Conservation (phyloP, 768 basidiomycete species). For the Boletus speciosus region DNA sequence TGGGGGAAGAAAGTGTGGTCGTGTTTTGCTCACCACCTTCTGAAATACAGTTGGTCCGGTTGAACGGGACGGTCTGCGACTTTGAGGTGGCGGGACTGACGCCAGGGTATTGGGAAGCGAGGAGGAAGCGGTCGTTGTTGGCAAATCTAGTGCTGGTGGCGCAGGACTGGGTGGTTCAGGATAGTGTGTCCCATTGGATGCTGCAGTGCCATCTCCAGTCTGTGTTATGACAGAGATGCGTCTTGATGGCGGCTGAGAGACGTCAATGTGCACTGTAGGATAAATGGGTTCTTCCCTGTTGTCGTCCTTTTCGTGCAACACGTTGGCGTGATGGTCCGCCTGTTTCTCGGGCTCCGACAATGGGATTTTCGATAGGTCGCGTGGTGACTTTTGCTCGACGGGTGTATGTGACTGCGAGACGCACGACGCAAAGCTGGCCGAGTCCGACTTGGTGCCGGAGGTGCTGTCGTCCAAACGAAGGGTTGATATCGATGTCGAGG, state of each 20-base stretch:
- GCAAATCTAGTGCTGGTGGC: slow-evolving; percentile 20
- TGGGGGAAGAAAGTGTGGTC: slow-evolving; percentile 83
- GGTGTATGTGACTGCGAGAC: slow-evolving; percentile 25
- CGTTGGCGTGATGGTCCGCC: background rate
- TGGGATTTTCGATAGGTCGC: slow-evolving; percentile 23
- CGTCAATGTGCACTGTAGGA: slow-evolving; percentile 45
- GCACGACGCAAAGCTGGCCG: slow-evolving; percentile 12
- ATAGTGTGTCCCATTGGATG: background rate
- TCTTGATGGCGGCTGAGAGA: slow-evolving; percentile 33
- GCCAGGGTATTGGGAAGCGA: slow-evolving; percentile 25
- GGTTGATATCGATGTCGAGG: slow-evolving; percentile 60
- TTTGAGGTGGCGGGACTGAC: slow-evolving; percentile 14
- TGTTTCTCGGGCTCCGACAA: slow-evolving; percentile 16
- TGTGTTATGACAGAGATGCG: slow-evolving; percentile 24
- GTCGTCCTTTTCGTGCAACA: slow-evolving; percentile 1
- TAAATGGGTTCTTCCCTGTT: slow-evolving; percentile 24
- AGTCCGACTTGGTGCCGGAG: slow-evolving; percentile 14
- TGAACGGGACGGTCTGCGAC: slow-evolving; percentile 49
- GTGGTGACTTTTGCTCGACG: slow-evolving; percentile 9
- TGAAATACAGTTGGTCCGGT: slow-evolving; percentile 69
- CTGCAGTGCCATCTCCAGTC: background rate
- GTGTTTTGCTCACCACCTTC: slow-evolving; percentile 77
- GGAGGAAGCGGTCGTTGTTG: slow-evolving; percentile 27
- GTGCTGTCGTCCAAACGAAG: slow-evolving; percentile 47
- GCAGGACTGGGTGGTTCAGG: background rate